Conservation (phyloP, 2,329 filamentous ascomycete species). For the Claviceps humidiphila region DNA sequence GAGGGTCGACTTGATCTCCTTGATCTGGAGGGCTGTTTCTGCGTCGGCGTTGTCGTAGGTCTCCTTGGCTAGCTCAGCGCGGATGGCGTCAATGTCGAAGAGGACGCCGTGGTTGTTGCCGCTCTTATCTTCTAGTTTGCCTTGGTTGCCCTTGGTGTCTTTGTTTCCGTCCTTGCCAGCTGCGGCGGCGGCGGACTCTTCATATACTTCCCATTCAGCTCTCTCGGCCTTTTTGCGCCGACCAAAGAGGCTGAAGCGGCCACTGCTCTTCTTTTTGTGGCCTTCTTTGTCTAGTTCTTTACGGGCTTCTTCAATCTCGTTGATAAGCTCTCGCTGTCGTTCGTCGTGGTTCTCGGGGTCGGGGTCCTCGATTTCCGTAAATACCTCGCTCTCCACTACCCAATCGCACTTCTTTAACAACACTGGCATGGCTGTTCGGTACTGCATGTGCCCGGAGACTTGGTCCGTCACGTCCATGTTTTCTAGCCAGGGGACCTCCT, state of each 20-base stretch:
- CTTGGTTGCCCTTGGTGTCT: slow-evolving; percentile 10
- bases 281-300: slow-evolving; percentile 73
- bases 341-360: slow-evolving; percentile 86
- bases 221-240: slow-evolving; percentile 70
- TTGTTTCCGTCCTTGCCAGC: slow-evolving; percentile 21
- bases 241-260: slow-evolving; percentile 62
- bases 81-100: slow-evolving; percentile 92
- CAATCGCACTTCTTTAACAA: slow-evolving; percentile 81
- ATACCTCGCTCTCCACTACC: slow-evolving; percentile 85
- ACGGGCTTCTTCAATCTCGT: slow-evolving; percentile 89
- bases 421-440: slow-evolving; percentile 81
- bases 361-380: slow-evolving; percentile 90
- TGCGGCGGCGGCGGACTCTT: slow-evolving; percentile 38
- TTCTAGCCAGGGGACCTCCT: slow-evolving; percentile 67
- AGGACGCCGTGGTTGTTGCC: slow-evolving; percentile 53
- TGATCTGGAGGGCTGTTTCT: slow-evolving; percentile 44
- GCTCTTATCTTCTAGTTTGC: slow-evolving; percentile 26
- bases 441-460: slow-evolving; percentile 92
- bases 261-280: slow-evolving; percentile 50
- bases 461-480: slow-evolving; percentile 79
- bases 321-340: slow-evolving; percentile 83
- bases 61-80: slow-evolving; percentile 67
- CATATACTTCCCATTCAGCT: slow-evolving; percentile 89
- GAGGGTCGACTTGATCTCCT: slow-evolving; percentile 75
- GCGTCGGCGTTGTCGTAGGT: slow-evolving; percentile 33